Evolutionary conservation across 2,329 filamentous ascomycete species (phyloP).

Genomic region (Penicillium brasilianum): DNA sequence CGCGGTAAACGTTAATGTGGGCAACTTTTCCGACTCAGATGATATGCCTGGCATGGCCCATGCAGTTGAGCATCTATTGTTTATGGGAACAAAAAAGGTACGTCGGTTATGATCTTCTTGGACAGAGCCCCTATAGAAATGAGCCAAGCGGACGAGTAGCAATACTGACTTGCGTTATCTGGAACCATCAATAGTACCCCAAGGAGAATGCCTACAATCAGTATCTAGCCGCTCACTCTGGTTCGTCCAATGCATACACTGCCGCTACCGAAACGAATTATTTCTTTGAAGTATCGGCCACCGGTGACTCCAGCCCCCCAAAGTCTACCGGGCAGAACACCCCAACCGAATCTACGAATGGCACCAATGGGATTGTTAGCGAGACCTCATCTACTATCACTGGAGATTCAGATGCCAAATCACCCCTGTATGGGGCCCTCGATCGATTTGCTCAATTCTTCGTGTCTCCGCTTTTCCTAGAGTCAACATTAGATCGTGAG

Average conservation of each 20-base stretch:
- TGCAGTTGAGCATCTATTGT: slow-evolving; percentile 92
- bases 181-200: slow-evolving; percentile 66
- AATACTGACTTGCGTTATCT: slow-evolving; percentile 18
- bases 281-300: slow-evolving; percentile 92
- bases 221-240: slow-evolving; percentile 87
- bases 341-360: slow-evolving; percentile 35
- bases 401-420: slow-evolving; percentile 36
- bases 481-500: slow-evolving; percentile 83
- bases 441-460: slow-evolving; percentile 96
- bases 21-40: slow-evolving; percentile 88
- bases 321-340: slow-evolving; percentile 34
- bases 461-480: slow-evolving; percentile 82
- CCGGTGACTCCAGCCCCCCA: slow-evolving; percentile 57
- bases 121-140: neutral
- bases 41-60: slow-evolving; percentile 96
- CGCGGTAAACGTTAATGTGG: slow-evolving; percentile 92
- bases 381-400: slow-evolving; percentile 29
- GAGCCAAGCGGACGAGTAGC: neutral
- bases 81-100: slow-evolving; percentile 97
- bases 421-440: slow-evolving; percentile 78
- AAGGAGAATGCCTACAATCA: slow-evolving; percentile 94
- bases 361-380: slow-evolving; percentile 26
- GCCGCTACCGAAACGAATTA: slow-evolving; percentile 94
- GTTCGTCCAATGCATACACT: slow-evolving; percentile 94
- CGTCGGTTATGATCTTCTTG: slow-evolving; percentile 17